Evolutionary conservation across 73 alveolate genomes (phyloP), one percentile per base, ranked within the genome.

Genomic region (Paramecium bursaria): DNA sequence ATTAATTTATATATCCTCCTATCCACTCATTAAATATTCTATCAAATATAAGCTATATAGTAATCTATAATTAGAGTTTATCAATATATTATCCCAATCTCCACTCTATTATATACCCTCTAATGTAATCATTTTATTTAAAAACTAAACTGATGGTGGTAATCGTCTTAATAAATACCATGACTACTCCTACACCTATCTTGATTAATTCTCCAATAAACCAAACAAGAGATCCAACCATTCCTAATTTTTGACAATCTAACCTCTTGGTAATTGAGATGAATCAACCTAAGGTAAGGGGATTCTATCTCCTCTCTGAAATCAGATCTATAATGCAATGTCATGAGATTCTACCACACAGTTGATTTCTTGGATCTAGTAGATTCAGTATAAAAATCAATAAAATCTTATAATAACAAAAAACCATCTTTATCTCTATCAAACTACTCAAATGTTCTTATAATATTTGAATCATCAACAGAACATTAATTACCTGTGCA

Each of bases 401-500:
- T 30, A 52, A 94, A 94, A 29, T 86, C 92, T 11, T 73, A 90
- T 35, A 61, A 48, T 4, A 61, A 54, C 1, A 92, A 74, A 6
- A 74, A 86, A 2, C 92, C 92, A 60, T 92, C 97, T 30, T 75
- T 48, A 27, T 93, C 95, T 15, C 46, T 48, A 31, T 94, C 97
- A 74, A 87, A 86, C 29, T 73, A 35, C 33, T 75, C 88, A 49
- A 94, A 92, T 21, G 91, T 51, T 27, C 76, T 54, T 4, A 30
- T 57, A 3, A 94, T 87, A 31, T 95, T 82, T 4, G 55, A 19
- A 75, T 92, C 97, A n/a, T 50, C 86, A 17, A 91, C 93, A 31
- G 49, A 53, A 48, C 93, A 85, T 13, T 85, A 79, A 53, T 94
- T 96, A 0, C 92, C 96, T 14, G 98, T 92, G 75, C 96, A 88